These are phyloP conservation scores for Phytopythium helicoides DNA, from an alignment of 352 stramenopile species.

Conservation along the genomic window DNA sequence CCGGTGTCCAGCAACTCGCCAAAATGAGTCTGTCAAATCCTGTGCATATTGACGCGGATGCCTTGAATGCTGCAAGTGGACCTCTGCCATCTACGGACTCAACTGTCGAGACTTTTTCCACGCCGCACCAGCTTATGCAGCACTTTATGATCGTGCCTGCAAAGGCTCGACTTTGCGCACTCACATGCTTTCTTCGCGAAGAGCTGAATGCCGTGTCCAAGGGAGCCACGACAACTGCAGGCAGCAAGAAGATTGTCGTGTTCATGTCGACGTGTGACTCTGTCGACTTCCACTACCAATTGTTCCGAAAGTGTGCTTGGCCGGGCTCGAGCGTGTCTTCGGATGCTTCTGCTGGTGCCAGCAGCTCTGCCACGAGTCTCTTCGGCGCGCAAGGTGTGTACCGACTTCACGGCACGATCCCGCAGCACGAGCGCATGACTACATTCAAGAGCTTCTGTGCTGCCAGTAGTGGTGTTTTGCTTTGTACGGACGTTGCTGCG, in stretches of 20 bases:
- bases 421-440: constrained; percentile 96
- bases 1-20: constrained; percentile 74
- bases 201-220: constrained; percentile 43
- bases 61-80: constrained; percentile 16
- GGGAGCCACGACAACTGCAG: constrained; percentile 7
- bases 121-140: constrained; percentile 93
- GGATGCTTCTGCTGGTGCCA: constrained; percentile 14
- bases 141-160: constrained; percentile 95
- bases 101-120: constrained; percentile 71
- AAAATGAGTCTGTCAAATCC: constrained; percentile 81
- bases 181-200: constrained; percentile 91
- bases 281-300: constrained; percentile 95
- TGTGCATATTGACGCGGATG: constrained; percentile 76
- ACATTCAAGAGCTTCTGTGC: constrained; percentile 94
- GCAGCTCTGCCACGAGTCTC: constrained; percentile 36
- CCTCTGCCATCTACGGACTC: constrained; percentile 8
- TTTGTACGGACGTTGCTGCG: constrained; percentile 98
- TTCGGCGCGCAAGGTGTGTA: constrained; percentile 71
- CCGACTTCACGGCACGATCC: constrained; percentile 95
- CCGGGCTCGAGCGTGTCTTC: constrained; percentile 14
- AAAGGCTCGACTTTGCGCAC: constrained; percentile 91
- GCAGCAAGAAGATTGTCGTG: constrained; percentile 84
- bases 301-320: constrained; percentile 89
- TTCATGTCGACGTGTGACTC: constrained; percentile 97
- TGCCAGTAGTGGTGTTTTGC: constrained; percentile 89